Evolutionary conservation across 805 yeast genomes (phyloP), one percentile per base, ranked within the genome.

Genomic region (Cyberlindnera misumaiensis): DNA sequence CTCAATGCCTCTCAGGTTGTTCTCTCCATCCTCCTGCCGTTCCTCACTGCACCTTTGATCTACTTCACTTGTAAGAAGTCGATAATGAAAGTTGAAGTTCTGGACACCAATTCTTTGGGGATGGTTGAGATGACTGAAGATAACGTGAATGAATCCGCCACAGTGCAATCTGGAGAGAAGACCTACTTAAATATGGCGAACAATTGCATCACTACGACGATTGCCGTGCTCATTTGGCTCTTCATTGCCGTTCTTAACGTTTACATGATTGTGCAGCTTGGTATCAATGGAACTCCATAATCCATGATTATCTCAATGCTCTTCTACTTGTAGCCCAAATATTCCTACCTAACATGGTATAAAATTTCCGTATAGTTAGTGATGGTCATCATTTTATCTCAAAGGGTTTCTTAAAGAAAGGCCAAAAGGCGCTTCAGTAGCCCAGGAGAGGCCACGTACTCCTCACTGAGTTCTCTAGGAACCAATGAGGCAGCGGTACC

Each of bases 1-100:
- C 69, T 88, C 47, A 88, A 87, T 52, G 77, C 84, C n/a, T 78
- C 93, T 0, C 97, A 88, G 61, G 93, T 88, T 14, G 78, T 85
- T 1, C 67, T 88, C 35, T 85, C 96, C 2, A 71, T 89, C 37
- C 68, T 89, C 33, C 68, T 88, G 41, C 96, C 96, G 9, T 81
- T 88, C 47, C 69, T 86, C 32, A 76, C 89, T 8, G 90, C 94
- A 2, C 96, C 96, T 5, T 65, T 88, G 54, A 75, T 88, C 34
- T 88, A 78, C 53, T 83, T 88, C 59, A 89, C 96, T 2, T 75
- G 85, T 36, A 71, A 68, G 37, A 79, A 75, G 51, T 58, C 71
- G 11, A 72, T 82, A 34, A 88, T 89, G 97, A 67, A 62, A 34
- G 75, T 79, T 5, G 69, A 71, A 40, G 53, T 68, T 3, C 49